phyloP scores from a whole-genome alignment of 306 rosid genomes.

The Castanopsis chinensis region DNA sequence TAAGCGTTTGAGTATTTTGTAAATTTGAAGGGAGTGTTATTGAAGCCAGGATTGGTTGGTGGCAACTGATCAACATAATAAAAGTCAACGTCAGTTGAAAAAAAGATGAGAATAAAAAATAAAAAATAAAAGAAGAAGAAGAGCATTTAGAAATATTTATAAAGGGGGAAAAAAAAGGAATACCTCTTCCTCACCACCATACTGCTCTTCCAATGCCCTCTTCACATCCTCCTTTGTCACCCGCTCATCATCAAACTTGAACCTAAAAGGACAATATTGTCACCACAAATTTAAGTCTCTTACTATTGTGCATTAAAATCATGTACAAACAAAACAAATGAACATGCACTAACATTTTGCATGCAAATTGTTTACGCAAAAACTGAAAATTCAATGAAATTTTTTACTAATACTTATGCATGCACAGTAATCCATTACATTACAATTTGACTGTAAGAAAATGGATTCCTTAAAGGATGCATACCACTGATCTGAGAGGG shows the following conservation, averaged over 20 bases:
- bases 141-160: background rate
- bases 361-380: background rate
- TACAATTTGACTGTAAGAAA: background rate
- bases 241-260: constrained; percentile 91
- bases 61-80: constrained; percentile 58
- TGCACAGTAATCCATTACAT: background rate
- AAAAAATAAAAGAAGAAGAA: background rate
- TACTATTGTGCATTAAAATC: background rate
- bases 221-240: constrained; percentile 82
- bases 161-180: background rate
- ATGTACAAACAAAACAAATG: background rate
- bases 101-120: background rate
- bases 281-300: background rate
- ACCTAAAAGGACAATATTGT: constrained; percentile 40
- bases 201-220: constrained; percentile 93
- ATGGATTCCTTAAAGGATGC: no score
- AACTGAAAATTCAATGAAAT: background rate
- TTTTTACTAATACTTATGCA: background rate
- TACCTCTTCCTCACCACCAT: constrained; percentile 96
- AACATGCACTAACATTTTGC: background rate
- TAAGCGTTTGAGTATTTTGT: constrained; percentile 91
- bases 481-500: constrained; percentile 89
- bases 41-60: constrained; percentile 83
- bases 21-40: constrained; percentile 83
- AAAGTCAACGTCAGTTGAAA: constrained; percentile 14